Evolutionary conservation across 2,329 filamentous ascomycete genomes (phyloP), one percentile per base, ranked within the genome.

Genomic region (Fusarium nurragi): DNA sequence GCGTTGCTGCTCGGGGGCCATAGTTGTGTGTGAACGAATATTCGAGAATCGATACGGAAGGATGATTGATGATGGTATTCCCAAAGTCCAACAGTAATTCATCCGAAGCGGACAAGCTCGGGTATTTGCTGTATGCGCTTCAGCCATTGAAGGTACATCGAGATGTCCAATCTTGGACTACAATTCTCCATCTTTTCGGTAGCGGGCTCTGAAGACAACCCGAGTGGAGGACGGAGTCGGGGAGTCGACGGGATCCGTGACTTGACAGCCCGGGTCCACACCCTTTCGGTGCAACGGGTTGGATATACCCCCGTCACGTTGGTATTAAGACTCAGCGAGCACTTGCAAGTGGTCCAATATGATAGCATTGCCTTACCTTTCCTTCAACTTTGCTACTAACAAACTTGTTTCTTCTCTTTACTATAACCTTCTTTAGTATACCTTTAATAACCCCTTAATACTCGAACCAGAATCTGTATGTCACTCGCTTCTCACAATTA

Each of bases 221-320:
- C 64, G 60, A 63, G 53, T 28, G 25, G 46, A 28, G 46, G 32
- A 40, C 63, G 63, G 63, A 40, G 53, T 55, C 64, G 63, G 64
- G 60, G 32, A 60, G 40, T 66, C 40, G 48, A 60, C 49, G 48
- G 58, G 39, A 39, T 46, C 64, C 64, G 64, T 67, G 40, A 22
- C 16, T 40, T 39, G 52, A 39, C 6, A 40, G 16, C 12, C 53
- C 63, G 48, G 57, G 13, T 43, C 25, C 53, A 60, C 53, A 13
- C 18, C 30, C 37, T 30, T 58, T 63, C 63, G 63, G 59, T 14
- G 22, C 19, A 30, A 60, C 63, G 63, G 63, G 48, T n/a, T 47
- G 19, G 19, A 50, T n/a, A 16, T 8, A 19, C 39, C 23, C 39
- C 60, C 54, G 55, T 39, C 34, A 41, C 4, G 10, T n/a, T 54